These are phyloP conservation scores for Schizochytrium sp. DNA, from an alignment of 108 stramenopile genomes.

Conservation along the genomic window DNA sequence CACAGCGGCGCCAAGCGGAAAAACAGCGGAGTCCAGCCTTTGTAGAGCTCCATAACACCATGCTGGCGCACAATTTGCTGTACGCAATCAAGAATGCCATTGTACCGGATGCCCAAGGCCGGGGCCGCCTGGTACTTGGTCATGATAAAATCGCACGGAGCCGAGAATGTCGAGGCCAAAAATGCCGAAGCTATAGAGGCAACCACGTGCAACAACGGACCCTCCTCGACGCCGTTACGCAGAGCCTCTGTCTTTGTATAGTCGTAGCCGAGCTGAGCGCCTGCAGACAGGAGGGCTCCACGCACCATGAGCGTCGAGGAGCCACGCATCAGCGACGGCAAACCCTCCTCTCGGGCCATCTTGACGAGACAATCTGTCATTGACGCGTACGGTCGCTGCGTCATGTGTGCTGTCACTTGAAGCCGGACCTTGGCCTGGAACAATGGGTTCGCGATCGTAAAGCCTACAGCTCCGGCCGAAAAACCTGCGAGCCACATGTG, in stretches of 20 bases:
- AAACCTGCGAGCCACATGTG: constrained; percentile 3
- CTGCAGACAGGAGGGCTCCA: background rate
- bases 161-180: background rate
- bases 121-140: background rate
- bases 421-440: constrained; percentile 2
- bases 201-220: background rate
- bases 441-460: background rate
- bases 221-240: background rate
- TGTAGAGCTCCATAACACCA: background rate
- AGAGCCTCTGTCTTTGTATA: background rate
- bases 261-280: constrained; percentile 17
- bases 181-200: constrained; percentile 3
- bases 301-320: background rate
- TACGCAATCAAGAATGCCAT: background rate
- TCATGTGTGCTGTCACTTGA: background rate
- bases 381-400: background rate
- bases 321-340: background rate
- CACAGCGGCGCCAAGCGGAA: background rate
- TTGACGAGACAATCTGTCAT: background rate
- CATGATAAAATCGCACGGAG: constrained; percentile 14
- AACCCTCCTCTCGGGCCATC: background rate
- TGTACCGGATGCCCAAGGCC: background rate
- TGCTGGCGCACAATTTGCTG: background rate
- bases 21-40: background rate
- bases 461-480: background rate